These are phyloP conservation scores for Haplographium delicatum DNA, from an alignment of 495 filamentous ascomycete genomes.

Conservation along the genomic window DNA sequence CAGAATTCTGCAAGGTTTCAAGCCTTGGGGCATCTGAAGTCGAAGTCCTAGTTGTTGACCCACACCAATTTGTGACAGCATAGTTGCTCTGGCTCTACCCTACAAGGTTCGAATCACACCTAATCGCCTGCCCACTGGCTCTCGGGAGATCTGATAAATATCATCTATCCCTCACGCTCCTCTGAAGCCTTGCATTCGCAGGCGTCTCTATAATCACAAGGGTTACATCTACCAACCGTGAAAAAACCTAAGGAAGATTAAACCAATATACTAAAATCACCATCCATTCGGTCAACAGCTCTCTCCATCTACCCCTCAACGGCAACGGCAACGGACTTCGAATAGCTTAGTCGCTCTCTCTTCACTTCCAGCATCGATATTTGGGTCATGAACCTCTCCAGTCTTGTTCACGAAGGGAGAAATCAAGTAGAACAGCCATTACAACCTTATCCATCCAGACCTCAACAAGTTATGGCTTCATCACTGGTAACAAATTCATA, in stretches of 20 bases:
- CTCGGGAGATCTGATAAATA: constrained; percentile 30
- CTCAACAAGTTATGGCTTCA: constrained; percentile 24
- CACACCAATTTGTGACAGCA: constrained; percentile 27
- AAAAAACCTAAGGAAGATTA: constrained; percentile 16
- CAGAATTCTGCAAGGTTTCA: constrained; percentile 18
- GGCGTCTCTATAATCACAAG: constrained; percentile 24
- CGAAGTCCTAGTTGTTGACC: constrained; percentile 22
- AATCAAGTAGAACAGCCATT: constrained; percentile 21
- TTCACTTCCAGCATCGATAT: too few species aligned
- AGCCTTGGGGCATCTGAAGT: constrained; percentile 25
- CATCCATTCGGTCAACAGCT: constrained; percentile 2
- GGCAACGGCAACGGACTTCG: not conserved
- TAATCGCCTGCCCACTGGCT: constrained; percentile 20
- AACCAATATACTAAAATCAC: constrained; percentile 22
- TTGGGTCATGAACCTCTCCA: constrained; percentile 28
- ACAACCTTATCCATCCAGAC: constrained; percentile 14
- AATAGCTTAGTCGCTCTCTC: too few species aligned
- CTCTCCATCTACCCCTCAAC: too few species aligned
- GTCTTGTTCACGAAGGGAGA: constrained; percentile 25
- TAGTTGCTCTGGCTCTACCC: constrained; percentile 15
- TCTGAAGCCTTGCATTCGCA: constrained; percentile 26
- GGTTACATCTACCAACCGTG: constrained; percentile 13
- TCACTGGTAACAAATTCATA: constrained; percentile 23
- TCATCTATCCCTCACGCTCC: constrained; percentile 24
- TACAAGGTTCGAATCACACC: constrained; percentile 23